Conservation (phyloP, 257 asterid genomes). For the Solanum chiquidenum region DNA sequence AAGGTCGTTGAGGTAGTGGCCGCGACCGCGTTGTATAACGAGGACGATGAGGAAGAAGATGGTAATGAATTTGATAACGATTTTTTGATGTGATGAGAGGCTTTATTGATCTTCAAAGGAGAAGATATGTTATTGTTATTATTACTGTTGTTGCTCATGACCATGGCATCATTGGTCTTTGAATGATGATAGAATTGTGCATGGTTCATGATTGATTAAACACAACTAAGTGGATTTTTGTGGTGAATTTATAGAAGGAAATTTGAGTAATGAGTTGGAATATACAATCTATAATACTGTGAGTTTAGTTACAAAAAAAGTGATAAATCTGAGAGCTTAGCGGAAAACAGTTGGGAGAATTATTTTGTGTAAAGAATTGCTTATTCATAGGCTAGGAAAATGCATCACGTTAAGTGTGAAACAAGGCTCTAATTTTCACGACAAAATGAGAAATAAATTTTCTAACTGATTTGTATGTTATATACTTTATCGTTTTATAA, state of each 20-base stretch:
- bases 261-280: not conserved
- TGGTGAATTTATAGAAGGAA: not conserved
- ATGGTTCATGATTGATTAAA: not conserved
- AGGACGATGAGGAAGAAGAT: not conserved
- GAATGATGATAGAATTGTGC: not conserved
- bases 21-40: not conserved
- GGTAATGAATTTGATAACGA: not conserved
- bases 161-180: not conserved
- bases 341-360: not conserved
- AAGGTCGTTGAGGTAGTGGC: not conserved
- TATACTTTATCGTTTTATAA: not conserved
- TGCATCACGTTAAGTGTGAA: not conserved
- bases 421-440: not conserved
- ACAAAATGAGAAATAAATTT: not conserved
- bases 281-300: not conserved
- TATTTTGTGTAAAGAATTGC: not conserved
- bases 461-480: not conserved
- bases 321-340: not conserved
- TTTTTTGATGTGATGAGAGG: constrained; percentile 18
- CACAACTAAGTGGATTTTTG: not conserved
- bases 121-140: not conserved
- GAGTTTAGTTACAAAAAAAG: not conserved
- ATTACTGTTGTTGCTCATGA: not conserved
- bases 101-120: constrained; percentile 16
- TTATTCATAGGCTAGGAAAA: not conserved